Conservation (phyloP, 805 yeast species). For the Metschnikowia anglica region DNA sequence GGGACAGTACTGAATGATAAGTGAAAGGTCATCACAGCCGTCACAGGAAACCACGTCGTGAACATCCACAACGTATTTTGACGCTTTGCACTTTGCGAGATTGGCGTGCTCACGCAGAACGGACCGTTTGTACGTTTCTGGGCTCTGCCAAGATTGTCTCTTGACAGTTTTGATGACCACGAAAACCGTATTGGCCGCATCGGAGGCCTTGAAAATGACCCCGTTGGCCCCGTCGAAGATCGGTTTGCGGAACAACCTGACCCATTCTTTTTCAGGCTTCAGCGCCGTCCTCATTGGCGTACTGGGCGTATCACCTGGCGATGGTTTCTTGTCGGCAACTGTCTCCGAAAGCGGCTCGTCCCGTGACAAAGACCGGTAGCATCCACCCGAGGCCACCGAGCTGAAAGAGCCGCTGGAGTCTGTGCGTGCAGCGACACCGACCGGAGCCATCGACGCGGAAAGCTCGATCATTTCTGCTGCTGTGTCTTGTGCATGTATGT, state of each 20-base stretch:
- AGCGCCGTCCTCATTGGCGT: neutral
- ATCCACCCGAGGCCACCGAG: slow-evolving; percentile 1
- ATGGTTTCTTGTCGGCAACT: neutral
- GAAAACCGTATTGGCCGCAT: slow-evolving; percentile 18
- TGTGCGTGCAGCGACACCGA: slow-evolving; percentile 2
- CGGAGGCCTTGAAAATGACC: slow-evolving; percentile 32
- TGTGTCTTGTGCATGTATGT: neutral
- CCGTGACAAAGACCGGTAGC: slow-evolving; percentile 3
- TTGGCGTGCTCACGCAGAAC: slow-evolving; percentile 35
- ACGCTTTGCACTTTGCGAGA: slow-evolving; percentile 26
- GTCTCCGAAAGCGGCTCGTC: neutral
- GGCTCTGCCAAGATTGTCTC: slow-evolving; percentile 14
- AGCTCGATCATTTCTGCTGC: slow-evolving; percentile 5
- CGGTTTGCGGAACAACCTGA: slow-evolving; percentile 28
- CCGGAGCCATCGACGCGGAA: slow-evolving; percentile 3
- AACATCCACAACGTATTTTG: slow-evolving; percentile 31
- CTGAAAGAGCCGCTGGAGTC: slow-evolving; percentile 4
- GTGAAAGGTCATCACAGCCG: slow-evolving; percentile 27
- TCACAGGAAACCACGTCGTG: slow-evolving; percentile 26
- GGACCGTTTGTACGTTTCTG: slow-evolving; percentile 18
- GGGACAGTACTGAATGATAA: slow-evolving; percentile 44
- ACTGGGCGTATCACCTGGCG: too few species aligned
- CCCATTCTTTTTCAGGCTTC: slow-evolving; percentile 18
- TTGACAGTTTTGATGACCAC: slow-evolving; percentile 37
- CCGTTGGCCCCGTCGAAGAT: slow-evolving; percentile 47